phyloP scores from a whole-genome alignment of 352 stramenopile genomes.

The Globisporangium carolinianum region DNA sequence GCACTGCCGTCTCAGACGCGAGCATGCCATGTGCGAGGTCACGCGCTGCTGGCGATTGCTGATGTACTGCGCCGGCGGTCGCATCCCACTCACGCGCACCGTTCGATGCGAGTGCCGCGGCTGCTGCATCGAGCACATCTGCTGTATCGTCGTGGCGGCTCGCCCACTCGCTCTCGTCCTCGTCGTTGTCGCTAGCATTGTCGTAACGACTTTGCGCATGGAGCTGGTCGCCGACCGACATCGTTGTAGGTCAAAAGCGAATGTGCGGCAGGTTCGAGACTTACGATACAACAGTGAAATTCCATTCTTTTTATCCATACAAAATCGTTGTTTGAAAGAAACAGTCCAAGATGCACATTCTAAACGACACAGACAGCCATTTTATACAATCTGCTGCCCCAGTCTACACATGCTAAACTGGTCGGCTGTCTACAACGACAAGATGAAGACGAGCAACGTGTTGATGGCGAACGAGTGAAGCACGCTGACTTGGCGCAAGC shows the following conservation, averaged over 20 bases:
- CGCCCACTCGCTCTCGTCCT: constrained; percentile 48
- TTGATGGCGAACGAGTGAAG: no score
- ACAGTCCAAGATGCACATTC: no score
- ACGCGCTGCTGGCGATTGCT: constrained; percentile 12
- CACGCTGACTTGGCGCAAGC: no score
- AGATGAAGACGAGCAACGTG: no score
- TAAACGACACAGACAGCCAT: no score
- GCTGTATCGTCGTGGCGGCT: constrained; percentile 17
- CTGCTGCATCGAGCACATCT: constrained; percentile 1
- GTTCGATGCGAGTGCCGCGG: constrained; percentile 1
- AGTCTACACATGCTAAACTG: no score
- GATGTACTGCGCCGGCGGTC: constrained; percentile 8
- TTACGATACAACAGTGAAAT: no score
- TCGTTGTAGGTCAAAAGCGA: constrained; percentile 3
- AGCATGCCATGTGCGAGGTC: constrained; percentile 7
- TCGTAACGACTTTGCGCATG: constrained; percentile 5
- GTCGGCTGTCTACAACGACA: no score
- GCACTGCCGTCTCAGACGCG: neutral
- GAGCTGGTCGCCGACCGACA: constrained; percentile 30
- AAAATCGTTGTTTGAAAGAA: no score
- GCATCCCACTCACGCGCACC: constrained; percentile 16
- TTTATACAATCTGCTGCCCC: no score
- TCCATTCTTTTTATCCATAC: no score
- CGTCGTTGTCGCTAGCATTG: constrained; percentile 9
- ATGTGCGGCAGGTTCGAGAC: no score